phyloP scores from a whole-genome alignment of 2,329 filamentous ascomycete species.

The Niveomyces coronatus region DNA sequence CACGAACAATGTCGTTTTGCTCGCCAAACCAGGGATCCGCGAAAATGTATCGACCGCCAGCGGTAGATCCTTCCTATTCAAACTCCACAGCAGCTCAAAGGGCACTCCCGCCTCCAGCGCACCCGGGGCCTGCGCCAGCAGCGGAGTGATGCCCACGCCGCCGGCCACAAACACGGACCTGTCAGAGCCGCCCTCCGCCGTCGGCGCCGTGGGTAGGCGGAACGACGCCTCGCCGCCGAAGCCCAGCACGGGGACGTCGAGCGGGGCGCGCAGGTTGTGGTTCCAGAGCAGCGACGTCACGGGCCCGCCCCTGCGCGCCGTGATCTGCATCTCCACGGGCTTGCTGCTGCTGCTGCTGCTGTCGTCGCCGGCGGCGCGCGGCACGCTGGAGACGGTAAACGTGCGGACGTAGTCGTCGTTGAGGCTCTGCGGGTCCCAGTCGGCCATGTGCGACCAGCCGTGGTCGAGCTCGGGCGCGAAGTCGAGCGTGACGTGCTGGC shows the following conservation, averaged over 20 bases:
- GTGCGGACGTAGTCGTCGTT: slow-evolving; percentile 81
- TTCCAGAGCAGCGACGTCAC: slow-evolving; percentile 57
- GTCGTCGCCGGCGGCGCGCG: slow-evolving; percentile 24
- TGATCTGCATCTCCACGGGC: slow-evolving; percentile 55
- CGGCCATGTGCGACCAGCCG: slow-evolving; percentile 76
- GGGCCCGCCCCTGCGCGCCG: slow-evolving; percentile 56
- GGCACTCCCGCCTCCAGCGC: slow-evolving; percentile 28
- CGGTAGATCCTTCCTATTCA: slow-evolving; percentile 49
- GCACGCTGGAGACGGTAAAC: slow-evolving; percentile 65
- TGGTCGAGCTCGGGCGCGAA: slow-evolving; percentile 58
- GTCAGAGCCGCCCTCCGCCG: slow-evolving; percentile 12
- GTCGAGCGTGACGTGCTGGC: slow-evolving; percentile 69
- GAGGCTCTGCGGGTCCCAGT: slow-evolving; percentile 66
- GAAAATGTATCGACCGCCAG: slow-evolving; percentile 51
- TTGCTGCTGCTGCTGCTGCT: slow-evolving; percentile 3
- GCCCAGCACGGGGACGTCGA: slow-evolving; percentile 59
- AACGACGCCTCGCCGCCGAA: slow-evolving; percentile 55
- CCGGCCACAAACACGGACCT: slow-evolving; percentile 57
- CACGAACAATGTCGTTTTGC: slow-evolving; percentile 50
- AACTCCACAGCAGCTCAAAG: slow-evolving; percentile 58
- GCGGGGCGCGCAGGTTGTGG: slow-evolving; percentile 38
- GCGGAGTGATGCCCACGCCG: slow-evolving; percentile 74
- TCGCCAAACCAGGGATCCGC: slow-evolving; percentile 39
- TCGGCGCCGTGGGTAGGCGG: slow-evolving; percentile 18
- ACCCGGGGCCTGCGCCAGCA: slow-evolving; percentile 55